Evolutionary conservation across 2,329 filamentous ascomycete species (phyloP).

Genomic region (Dendryphion nanum): DNA sequence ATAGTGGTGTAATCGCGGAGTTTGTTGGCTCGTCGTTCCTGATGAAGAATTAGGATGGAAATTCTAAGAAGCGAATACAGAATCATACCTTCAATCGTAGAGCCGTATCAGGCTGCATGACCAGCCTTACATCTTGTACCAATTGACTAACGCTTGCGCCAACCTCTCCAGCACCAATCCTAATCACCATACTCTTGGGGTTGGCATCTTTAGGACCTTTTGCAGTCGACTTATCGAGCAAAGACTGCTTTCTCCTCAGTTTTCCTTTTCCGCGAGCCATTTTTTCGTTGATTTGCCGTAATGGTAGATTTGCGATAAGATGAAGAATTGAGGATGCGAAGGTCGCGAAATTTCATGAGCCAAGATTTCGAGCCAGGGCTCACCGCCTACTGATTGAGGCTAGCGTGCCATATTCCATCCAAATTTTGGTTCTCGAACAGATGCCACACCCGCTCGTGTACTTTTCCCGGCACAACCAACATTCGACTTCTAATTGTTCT

Average conservation of each 20-base stretch:
- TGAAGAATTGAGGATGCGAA: too few relatives aligned
- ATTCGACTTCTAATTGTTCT: too few relatives aligned
- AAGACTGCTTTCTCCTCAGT: conserved; percentile 35
- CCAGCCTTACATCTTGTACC: conserved; percentile 78
- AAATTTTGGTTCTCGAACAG: too few relatives aligned
- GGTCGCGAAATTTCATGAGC: too few relatives aligned
- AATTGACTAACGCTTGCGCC: conserved; percentile 89
- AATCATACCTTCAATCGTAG: conserved; percentile 67
- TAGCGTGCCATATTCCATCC: too few relatives aligned
- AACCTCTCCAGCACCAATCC: conserved; percentile 90
- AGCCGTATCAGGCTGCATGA: conserved; percentile 96
- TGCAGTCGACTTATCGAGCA: conserved; percentile 27
- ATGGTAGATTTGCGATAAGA: too few relatives aligned
- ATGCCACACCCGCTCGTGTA: too few relatives aligned
- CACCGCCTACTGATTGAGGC: too few relatives aligned
- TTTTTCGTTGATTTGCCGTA: too few relatives aligned
- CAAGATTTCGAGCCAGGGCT: too few relatives aligned
- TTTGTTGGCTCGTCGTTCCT: conserved; percentile 82
- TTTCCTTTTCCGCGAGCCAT: conserved; percentile 31
- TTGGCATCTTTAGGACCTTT: conserved; percentile 57
- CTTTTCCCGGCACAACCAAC: too few relatives aligned
- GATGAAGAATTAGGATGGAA: not conserved
- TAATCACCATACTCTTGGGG: conserved; percentile 98
- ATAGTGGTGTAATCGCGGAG: conserved; percentile 92
- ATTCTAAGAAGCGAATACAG: not conserved